Evolutionary conservation across 805 yeast genomes (phyloP), one percentile per base, ranked within the genome.

Genomic region (Wickerhamiella kurtzmanii): DNA sequence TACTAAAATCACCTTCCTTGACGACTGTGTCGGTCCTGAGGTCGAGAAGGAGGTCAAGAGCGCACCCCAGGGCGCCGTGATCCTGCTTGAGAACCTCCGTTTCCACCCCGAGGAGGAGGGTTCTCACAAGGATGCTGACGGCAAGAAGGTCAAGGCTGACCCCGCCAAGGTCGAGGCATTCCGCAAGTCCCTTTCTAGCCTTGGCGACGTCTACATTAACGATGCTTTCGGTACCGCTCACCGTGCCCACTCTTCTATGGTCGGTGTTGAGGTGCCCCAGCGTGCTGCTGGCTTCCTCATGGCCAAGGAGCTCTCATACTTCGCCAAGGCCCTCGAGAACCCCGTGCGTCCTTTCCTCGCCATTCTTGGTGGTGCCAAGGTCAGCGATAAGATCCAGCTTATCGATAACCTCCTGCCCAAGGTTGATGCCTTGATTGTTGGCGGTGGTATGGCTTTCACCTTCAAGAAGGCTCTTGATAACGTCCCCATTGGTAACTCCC

Each of bases 381-480:
- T 92, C 58, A 82, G 95, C 57, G 98, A 92, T 73, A 92, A 92
- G 82, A 92, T 92, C 65, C 96, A 86, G 75, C 80, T 92, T 72
- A 92, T 92, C 64, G 97, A 92, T 75, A 92, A 88, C 63, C 59
- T 68, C 45, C 77, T 89, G 64, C 92, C 89, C 76, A 92, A 92
- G 79, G 97, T 92, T 63, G 82, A 92, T 72, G 71, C 80, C 55
- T 76, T 92, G 67, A 86, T 92, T 72, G 80, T 92, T 63, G 97
- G 98, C 68, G 98, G 98, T 74, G 98, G 98, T 74, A 92, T 92
- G 98, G 92, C 98, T 53, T 92, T 89, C 82, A 92, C 98, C 61
- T 92, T 92, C 80, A 86, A 84, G 79, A 92, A 92, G 78, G 82
- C 89, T 46, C 64, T 86, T 54, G 83, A 86, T 70, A 74, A 76